phyloP scores from a whole-genome alignment of 2,329 filamentous ascomycete genomes.

The Paraphoma sp. region DNA sequence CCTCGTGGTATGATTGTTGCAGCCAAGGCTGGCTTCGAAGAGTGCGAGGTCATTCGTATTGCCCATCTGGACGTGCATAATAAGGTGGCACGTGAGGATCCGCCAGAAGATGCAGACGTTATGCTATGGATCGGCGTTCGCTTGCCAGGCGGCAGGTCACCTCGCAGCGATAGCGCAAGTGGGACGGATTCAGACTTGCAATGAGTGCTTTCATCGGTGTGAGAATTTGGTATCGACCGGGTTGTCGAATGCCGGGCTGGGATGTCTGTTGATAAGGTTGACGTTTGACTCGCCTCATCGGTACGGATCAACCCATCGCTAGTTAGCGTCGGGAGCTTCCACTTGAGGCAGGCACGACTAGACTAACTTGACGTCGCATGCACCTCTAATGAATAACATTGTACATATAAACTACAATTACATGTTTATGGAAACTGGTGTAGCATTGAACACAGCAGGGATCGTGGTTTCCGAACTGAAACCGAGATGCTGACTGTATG shows the following conservation, averaged over 20 bases:
- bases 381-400: background rate
- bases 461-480: no score
- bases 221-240: conserved; percentile 7
- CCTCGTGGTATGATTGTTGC: conserved; percentile 29
- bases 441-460: no score
- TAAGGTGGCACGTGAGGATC: background rate
- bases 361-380: conserved; percentile 4
- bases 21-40: conserved; percentile 36
- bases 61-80: conserved; percentile 11
- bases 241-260: background rate
- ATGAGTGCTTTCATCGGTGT: conserved; percentile 17
- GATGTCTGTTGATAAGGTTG: background rate
- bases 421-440: no score
- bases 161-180: conserved; percentile 4
- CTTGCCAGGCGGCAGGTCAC: conserved; percentile 6
- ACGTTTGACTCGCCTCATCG: background rate
- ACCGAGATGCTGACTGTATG: no score
- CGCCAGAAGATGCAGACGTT: conserved; percentile 14
- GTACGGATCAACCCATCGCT: conserved; percentile 1
- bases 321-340: background rate
- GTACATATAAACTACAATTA: no score
- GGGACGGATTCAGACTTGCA: conserved; percentile 10
- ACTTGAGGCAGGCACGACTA: conserved; percentile 3
- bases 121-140: conserved; percentile 24
- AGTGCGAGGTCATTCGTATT: conserved; percentile 27